Base-by-base conservation (phyloP, 2,329 filamentous ascomycete species). In the Colletotrichum euphorbiae region DNA sequence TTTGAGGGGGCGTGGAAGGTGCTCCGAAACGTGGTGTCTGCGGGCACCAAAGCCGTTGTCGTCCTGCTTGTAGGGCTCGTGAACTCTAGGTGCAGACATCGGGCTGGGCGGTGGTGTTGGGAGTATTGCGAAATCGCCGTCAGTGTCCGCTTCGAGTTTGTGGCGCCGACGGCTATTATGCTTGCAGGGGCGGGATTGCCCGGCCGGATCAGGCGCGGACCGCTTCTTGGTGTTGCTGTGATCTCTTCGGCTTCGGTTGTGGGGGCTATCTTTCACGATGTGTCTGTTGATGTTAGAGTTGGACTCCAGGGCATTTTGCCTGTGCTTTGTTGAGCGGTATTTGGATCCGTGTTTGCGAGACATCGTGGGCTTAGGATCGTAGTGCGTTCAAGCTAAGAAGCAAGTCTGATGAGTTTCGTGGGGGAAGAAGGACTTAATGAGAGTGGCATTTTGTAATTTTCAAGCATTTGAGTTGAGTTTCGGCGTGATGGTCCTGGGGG, bases 91-190 rank as follows among this genome's bases (percentile, higher is more conserved):
- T n/a, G 36, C 7, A 12, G 46, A 8, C 13, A 19, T 13, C 13
- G 60, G 61, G 11, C 38, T 43, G 15, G 48, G 12, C 24, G 48
- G 58, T 12, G 50, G 66, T 15, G 54, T 66, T n/a, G 55, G 62
- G 12, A 55, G 40, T 66, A 67, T 66, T 24, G 17, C 13, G 15
- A 33, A 56, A 45, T 69, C 69, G 15, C 69, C 66, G 31, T 70
- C 66, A 15, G 36, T 62, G 19, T 66, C 33, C 8, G 55, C 40
- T 4, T 43, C 42, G 12, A 40, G 4, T 36, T 28, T 42, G 33
- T 24, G 24, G 6, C 42, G 57, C n/a, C 33, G 61, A 5, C 15
- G 28, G 15, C 19, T 64, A 15, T 40, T n/a, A 13, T 66, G 40
- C 24, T 24, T 62, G 15, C 36, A 24, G 9, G 55, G 21, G 8